Evolutionary conservation across 83 land plant species (phyloP), one percentile per base, ranked within the genome.

Genomic region (Picea abies): DNA sequence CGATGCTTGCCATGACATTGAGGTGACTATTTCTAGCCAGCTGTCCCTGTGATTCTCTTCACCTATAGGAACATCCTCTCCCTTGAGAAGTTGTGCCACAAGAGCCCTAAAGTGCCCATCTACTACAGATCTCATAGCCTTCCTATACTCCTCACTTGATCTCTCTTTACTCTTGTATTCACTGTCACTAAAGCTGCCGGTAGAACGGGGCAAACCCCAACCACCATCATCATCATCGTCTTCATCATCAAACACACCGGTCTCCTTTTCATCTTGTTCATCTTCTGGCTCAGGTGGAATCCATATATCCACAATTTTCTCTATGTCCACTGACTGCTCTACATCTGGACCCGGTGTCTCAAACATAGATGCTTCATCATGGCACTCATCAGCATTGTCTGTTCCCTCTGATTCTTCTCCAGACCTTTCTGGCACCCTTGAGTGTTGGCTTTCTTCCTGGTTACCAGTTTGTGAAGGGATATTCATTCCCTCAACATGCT

Each of bases 161-260:
- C 84, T 89, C 75, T 92, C 92, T 73, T 73, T 86, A 47, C 91
- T 89, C 63, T 77, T 79, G 14, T 85, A 79, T 63, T 83, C 87
- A 23, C 79, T 84, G 71, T 83, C 79, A 80, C 90, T 88, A 19
- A 90, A 83, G n/a, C 90, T 84, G 69, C 91, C 88, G 11, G 85
- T 52, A 14, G 80, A 77, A 65, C 90, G 86, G 32, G 91, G 82
- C 9, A 86, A 86, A 56, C 89, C 93, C 93, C 97, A 94, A 56
- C 89, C 89, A 37, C 90, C 98, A 83, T 92, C 96, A 73, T 90
- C 87, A 32, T 92, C 95, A 62, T 96, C 98, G 72, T 96, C 99
- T 0, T 94, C 99, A 65, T 97, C 97, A 29, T 79, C 87, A 75
- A 88, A 87, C 72, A 86, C 85, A 52, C 71, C 82, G 68, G 61